These are phyloP conservation scores for Citrus mangshanensis DNA, from an alignment of 345 rosid genomes.

Conservation along the genomic window DNA sequence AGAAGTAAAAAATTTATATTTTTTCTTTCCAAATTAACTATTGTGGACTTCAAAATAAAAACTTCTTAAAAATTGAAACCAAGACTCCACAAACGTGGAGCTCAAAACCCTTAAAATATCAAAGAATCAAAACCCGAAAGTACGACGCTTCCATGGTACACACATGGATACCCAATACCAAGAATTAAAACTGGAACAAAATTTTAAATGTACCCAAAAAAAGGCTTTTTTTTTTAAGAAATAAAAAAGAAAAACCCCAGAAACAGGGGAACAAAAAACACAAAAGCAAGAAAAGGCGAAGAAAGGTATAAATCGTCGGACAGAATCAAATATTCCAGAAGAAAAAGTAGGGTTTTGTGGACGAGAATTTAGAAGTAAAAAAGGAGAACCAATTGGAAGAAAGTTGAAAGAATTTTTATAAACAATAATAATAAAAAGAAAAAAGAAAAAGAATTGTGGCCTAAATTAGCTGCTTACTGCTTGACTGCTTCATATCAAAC, in stretches of 20 bases:
- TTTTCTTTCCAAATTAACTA: not conserved
- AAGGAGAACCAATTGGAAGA: not conserved
- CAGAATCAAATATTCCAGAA: not conserved
- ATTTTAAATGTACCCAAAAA: not conserved
- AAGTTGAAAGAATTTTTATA: not conserved
- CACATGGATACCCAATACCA: not conserved
- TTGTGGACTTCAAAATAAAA: not conserved
- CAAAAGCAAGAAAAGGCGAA: not conserved
- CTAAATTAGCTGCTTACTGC: constrained; percentile 17
- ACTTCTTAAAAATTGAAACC: not conserved
- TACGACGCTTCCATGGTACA: not conserved
- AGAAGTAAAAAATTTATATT: no score
- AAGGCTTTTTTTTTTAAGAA: not conserved
- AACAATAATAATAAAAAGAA: not conserved
- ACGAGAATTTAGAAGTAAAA: not conserved
- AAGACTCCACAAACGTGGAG: not conserved
- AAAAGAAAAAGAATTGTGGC: constrained; percentile 8
- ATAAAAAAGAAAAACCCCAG: not conserved
- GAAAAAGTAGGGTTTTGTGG: constrained; percentile 10
- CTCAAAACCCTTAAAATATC: not conserved
- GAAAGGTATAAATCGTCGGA: not conserved
- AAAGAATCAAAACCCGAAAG: not conserved
- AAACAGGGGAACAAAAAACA: not conserved
- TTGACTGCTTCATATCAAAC: constrained; percentile 7
- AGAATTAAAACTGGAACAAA: not conserved